These are phyloP conservation scores for Cladophialophora psammophila DNA, from an alignment of 2,329 filamentous ascomycete genomes.

Conservation along the genomic window DNA sequence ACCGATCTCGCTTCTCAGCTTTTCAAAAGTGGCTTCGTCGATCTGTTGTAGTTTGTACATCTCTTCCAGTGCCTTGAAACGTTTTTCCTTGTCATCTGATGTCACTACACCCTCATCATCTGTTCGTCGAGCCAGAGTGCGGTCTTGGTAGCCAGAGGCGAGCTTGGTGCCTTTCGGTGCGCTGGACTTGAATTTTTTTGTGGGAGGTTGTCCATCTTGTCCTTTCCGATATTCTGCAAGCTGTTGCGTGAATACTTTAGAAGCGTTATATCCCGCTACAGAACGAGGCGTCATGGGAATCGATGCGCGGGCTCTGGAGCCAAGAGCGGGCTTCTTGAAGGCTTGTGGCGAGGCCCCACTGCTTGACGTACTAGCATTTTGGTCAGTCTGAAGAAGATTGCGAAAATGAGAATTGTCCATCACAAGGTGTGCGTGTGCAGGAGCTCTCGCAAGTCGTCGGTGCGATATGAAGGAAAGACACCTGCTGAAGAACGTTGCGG, in stretches of 20 bases:
- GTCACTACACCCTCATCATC: conserved; percentile 59
- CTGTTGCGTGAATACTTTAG: conserved; percentile 82
- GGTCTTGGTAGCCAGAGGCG: conserved; percentile 82
- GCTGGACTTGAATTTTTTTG: conserved; percentile 77
- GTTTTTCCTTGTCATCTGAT: conserved; percentile 64
- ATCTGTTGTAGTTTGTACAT: conserved; percentile 84
- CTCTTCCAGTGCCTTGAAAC: conserved; percentile 81
- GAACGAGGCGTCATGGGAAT: conserved; percentile 92
- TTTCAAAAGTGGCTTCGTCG: conserved; percentile 78
- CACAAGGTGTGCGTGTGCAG: background rate
- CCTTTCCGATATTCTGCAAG: conserved; percentile 75
- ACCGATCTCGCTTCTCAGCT: conserved; percentile 73
- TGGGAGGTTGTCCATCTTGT: conserved; percentile 58
- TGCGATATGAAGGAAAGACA: background rate
- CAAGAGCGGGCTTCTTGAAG: conserved; percentile 65
- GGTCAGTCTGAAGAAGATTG: conserved; percentile 66
- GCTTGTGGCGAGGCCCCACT: conserved; percentile 54
- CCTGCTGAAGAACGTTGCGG: background rate
- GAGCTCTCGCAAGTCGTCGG: background rate
- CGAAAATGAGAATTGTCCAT: conserved; percentile 99
- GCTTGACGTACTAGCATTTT: conserved; percentile 11
- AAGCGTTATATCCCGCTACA: conserved; percentile 55
- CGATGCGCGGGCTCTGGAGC: conserved; percentile 78
- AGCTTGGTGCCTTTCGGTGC: conserved; percentile 84
- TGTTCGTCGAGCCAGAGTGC: conserved; percentile 70